Conservation (phyloP, 345 rosid genomes). For the Sonneratia caseolaris region DNA sequence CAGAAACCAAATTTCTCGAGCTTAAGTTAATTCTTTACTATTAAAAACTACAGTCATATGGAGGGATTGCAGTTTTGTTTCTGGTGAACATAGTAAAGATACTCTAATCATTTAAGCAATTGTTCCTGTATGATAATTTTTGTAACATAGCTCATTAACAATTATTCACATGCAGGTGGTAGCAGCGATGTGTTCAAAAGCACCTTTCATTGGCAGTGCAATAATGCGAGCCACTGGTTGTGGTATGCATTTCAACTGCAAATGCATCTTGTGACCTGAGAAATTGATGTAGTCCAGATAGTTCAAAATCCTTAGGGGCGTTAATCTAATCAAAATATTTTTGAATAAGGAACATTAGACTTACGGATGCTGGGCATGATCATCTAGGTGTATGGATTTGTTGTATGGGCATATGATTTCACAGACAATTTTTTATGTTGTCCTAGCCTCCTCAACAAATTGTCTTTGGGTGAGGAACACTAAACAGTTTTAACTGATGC, state of each 20-base stretch:
- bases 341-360: neutral
- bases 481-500: neutral
- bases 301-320: neutral
- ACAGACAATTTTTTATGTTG: neutral
- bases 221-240: constrained; percentile 67
- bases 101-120: neutral
- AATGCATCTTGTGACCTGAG: neutral
- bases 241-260: constrained; percentile 32
- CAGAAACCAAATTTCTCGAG: neutral
- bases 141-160: neutral
- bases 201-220: constrained; percentile 74
- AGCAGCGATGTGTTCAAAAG: constrained; percentile 92
- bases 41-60: neutral
- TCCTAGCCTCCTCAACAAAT: neutral
- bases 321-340: neutral
- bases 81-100: neutral
- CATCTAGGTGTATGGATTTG: neutral
- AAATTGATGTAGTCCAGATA: neutral
- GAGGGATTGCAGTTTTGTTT: neutral
- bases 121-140: neutral
- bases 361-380: neutral
- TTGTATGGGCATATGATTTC: neutral
- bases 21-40: neutral
- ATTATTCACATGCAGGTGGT: constrained; percentile 47
- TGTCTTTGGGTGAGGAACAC: no score